Evolutionary conservation across 139 green algal genomes (phyloP).

Genomic region (Monoraphidium neglectum): DNA sequence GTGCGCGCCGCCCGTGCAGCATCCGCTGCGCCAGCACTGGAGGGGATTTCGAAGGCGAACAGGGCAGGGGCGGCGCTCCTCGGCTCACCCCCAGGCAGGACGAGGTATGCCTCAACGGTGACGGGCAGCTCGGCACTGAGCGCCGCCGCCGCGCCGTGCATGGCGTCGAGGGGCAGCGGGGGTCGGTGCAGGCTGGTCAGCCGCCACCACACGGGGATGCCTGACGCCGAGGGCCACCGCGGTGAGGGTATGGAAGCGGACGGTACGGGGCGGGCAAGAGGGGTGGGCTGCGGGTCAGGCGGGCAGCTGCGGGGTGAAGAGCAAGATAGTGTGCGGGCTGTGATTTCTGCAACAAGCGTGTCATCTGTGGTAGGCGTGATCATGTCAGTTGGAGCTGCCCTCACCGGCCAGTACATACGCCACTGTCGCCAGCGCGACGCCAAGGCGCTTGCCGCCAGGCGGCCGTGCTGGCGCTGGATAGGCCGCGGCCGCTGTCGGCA

Average conservation of each 20-base stretch:
- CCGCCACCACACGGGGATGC: conserved; percentile 17
- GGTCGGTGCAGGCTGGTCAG: conserved; percentile 19
- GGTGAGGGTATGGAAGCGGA: background rate
- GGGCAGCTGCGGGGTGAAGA: background rate
- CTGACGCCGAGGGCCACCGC: background rate
- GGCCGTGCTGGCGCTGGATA: background rate
- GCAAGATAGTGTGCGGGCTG: too few species aligned
- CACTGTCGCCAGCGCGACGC: background rate
- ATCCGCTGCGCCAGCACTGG: too few species aligned
- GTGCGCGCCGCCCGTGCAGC: too few species aligned
- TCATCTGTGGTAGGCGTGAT: too few species aligned
- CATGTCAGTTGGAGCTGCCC: background rate
- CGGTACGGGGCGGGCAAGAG: background rate
- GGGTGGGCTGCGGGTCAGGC: background rate
- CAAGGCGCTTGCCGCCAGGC: conserved; percentile 4
- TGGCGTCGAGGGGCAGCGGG: conserved; percentile 6
- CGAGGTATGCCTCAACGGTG: background rate
- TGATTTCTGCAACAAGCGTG: too few species aligned
- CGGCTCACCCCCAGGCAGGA: conserved; percentile 2
- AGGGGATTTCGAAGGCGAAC: background rate
- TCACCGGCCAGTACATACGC: conserved; percentile 13
- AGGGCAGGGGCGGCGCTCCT: background rate
- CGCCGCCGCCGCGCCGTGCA: background rate
- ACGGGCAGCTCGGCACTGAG: background rate
- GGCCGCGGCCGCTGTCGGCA: too few species aligned